These are phyloP conservation scores for Arthrinium phaeospermum DNA, from an alignment of 2,329 filamentous ascomycete genomes.

Conservation along the genomic window DNA sequence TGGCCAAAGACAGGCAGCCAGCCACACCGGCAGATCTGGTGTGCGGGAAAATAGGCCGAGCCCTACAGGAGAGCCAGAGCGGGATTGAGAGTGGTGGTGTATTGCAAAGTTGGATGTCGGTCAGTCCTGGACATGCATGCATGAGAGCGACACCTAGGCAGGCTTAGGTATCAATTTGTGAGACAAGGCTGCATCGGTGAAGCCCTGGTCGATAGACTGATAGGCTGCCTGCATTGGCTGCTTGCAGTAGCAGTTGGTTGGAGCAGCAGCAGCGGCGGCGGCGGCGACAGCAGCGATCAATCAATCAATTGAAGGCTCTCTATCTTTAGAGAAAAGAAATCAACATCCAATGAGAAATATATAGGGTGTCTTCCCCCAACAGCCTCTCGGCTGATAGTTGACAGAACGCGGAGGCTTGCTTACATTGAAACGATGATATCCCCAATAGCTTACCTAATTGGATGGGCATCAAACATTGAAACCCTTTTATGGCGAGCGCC, in stretches of 20 bases:
- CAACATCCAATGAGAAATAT: not conserved
- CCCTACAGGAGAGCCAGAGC: not conserved
- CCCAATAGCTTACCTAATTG: not conserved
- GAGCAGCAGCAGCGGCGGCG: not conserved
- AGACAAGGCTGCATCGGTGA: constrained; percentile 17
- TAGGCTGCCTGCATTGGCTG: constrained; percentile 4
- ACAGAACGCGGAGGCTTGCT: not conserved
- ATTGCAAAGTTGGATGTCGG: constrained; percentile 7
- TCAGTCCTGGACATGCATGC: constrained; percentile 5
- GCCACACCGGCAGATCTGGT: not conserved
- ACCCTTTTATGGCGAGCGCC: constrained; percentile 26
- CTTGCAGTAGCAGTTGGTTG: not conserved
- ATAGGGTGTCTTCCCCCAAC: not conserved
- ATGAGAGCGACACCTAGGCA: not conserved
- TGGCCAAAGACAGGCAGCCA: not conserved
- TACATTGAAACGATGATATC: not conserved
- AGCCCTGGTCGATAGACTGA: not conserved
- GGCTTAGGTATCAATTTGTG: constrained; percentile 13
- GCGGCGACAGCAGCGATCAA: not conserved
- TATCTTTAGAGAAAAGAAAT: not conserved
- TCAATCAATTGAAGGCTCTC: not conserved
- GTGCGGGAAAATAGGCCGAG: not conserved
- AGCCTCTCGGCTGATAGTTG: not conserved
- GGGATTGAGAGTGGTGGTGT: not conserved
- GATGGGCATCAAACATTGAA: not conserved